These are phyloP conservation scores for Phytophthora macrochlamydospora DNA, from an alignment of 352 stramenopile species.

Conservation along the genomic window DNA sequence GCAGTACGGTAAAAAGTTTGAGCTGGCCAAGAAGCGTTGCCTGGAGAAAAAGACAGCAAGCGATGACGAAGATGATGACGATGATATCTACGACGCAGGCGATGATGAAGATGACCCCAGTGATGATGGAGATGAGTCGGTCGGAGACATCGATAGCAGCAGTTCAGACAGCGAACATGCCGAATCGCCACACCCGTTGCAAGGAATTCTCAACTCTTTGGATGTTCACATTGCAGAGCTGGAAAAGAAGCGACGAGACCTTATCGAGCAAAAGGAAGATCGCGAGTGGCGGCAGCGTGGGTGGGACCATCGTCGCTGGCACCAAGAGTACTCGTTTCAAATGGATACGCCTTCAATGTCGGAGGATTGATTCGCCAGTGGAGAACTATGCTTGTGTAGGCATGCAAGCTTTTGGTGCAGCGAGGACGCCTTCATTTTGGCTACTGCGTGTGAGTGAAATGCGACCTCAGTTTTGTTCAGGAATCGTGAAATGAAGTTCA, in stretches of 20 bases:
- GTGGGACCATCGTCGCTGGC: constrained; percentile 9
- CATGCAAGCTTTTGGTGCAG: not conserved
- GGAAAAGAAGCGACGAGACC: constrained; percentile 42
- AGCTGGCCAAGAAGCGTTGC: constrained; percentile 31
- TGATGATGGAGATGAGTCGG: constrained; percentile 24
- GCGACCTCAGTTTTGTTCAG: constrained; percentile 7
- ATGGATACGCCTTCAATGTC: constrained; percentile 11
- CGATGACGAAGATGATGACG: constrained; percentile 26
- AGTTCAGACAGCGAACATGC: constrained; percentile 31
- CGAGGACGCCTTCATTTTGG: constrained; percentile 3
- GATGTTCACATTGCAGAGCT: constrained; percentile 49
- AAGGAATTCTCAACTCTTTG: constrained; percentile 39
- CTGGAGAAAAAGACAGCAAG: constrained; percentile 22
- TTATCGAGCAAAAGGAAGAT: constrained; percentile 63
- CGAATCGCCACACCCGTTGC: constrained; percentile 24
- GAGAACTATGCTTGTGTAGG: not conserved
- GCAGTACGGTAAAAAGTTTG: constrained; percentile 37
- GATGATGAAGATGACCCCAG: constrained; percentile 18
- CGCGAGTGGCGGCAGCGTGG: constrained; percentile 36
- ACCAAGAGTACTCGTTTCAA: constrained; percentile 13
- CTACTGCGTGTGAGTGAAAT: constrained; percentile 4
- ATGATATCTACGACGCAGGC: constrained; percentile 2
- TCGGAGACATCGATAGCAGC: constrained; percentile 12
- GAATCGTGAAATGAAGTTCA: constrained; percentile 11
- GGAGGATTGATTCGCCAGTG: constrained; percentile 4